Base-by-base conservation (phyloP, 495 filamentous ascomycete genomes). In the Penicillium antarcticum region DNA sequence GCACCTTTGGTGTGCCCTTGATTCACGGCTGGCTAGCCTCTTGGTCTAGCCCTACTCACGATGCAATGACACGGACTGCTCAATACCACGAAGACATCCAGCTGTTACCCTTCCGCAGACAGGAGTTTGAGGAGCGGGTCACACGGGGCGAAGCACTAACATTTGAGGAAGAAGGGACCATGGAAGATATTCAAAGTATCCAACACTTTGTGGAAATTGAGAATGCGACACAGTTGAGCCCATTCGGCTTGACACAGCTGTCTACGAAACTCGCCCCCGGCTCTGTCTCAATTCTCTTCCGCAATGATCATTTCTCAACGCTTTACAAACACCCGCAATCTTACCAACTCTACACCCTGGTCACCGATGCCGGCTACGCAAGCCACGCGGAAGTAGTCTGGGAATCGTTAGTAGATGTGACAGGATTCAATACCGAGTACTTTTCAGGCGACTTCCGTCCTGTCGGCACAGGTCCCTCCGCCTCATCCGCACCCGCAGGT, bases 251-350 rank as follows among this genome's bases (percentile, higher is more conserved):
- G 1, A 76, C 85, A 5, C 80, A 85, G 4, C 81, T 98, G 11
- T 73, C 72, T 2, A 77, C 80, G 38, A 77, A 70, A 6, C 67
- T 96, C 39, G 69, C 74, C 12, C 87, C 89, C 1, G 90, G 89
- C 2, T 81, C 85, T 0, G 76, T 95, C 7, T 88, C 87, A 0
- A 97, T 98, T 42, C 69, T 97, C 2, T 98, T 98, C 73, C 82
- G 94, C 29, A 98, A 98, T 55, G 92, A 97, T 59, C 94, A 98
- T 69, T 98, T 98, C 62, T 87, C 87, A 24, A 97, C 94, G 0
- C 63, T 98, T 0, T 95, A 96, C 65, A 84, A 90, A 51, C 73
- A 94, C 53, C 90, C 91, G 0, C 73, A 81, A 24, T 86, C 87
- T 0, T 67, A 78, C 4, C 78, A 85, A 53, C 76, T 98, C 0